Evolutionary conservation across 1,284 basidiomycete genomes (phyloP), one percentile per base, ranked within the genome.

Genomic region (Trichosporon faecale): DNA sequence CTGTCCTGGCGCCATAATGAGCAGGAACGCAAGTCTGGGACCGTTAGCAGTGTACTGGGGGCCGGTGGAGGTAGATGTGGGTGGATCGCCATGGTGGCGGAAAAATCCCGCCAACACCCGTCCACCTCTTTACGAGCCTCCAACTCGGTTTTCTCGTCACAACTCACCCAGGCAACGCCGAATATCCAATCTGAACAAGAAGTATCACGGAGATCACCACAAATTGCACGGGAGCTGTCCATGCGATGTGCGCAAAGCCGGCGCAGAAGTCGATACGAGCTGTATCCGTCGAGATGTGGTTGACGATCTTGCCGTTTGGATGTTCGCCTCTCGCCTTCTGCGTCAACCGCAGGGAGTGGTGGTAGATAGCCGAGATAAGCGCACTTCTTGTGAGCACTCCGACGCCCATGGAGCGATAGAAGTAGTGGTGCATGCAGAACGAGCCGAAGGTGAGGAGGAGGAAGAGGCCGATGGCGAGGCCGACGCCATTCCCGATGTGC

Each of bases 251-350:
- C 73, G 93, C 92, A 85, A 91, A 95, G 3, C 91, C 91, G 64
- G 89, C 88, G 73, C 90, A 91, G 79, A 95, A 98, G 80, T 97
- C 94, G 79, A 98, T 93, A 44, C 95, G 88, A 66, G 77, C 76
- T 0, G 77, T 78, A 81, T 98, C 95, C 0, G 94, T 95, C 4
- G 92, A 94, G 74, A 98, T 95, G 83, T 95, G 93, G 78, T 94
- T 96, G 72, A 96, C 90, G 61, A 81, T 37, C 91, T 91, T 70
- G 46, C 94, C 94, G 76, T 93, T 95, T 0, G 92, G 89, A 33
- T 95, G 86, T 3, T 90, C 90, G 2, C 90, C 89, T n/a, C 95
- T 88, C 9, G 93, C 89, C 66, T 93, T 91, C 23, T 91, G 89
- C 2, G 91, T 91, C 64, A 98, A 86, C 46, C 86, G 87, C 37